Percentiles rank a stretch among this genome's conserved stretches.
Conservation (phyloP, 371 early-diverging fungal species). For the Rhizopus stolonifer region DNA sequence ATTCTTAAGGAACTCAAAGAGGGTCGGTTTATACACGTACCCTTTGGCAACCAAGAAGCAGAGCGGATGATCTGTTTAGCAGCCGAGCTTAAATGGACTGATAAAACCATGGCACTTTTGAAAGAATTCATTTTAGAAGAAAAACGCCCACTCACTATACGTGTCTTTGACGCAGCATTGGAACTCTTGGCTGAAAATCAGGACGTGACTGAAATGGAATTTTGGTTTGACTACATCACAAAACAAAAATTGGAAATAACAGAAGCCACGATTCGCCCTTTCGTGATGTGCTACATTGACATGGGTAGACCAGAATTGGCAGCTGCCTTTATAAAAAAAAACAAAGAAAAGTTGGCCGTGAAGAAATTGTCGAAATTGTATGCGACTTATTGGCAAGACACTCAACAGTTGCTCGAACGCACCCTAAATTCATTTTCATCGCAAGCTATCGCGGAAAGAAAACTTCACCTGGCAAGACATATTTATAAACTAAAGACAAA, state of each 20-base stretch:
- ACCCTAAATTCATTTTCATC: conserved; percentile 23
- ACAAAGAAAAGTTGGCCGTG: conserved; percentile 6
- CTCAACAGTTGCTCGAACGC: conserved; percentile 15
- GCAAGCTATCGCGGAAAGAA: conserved; percentile 17
- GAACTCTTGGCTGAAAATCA: conserved; percentile 18
- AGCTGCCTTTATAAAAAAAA: conserved; percentile 3
- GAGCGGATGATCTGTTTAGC: conserved; percentile 21
- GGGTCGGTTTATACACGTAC: conserved; percentile 9
- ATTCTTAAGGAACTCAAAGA: conserved; percentile 20
- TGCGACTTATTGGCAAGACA: not conserved
- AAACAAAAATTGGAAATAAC: not conserved
- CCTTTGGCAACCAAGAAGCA: conserved; percentile 9
- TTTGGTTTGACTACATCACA: conserved; percentile 25
- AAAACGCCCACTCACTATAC: conserved; percentile 11
- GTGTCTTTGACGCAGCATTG: conserved; percentile 30
- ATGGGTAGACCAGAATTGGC: conserved; percentile 18
- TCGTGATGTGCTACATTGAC: conserved; percentile 19
- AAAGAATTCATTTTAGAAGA: conserved; percentile 3
- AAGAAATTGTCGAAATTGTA: conserved; percentile 4
- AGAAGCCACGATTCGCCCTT: conserved; percentile 8
- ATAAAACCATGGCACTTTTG: conserved; percentile 18
- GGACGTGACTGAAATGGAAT: conserved; percentile 13
- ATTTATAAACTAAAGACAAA: conserved; percentile 22
- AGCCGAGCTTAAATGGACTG: conserved; percentile 6
- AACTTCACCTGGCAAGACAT: conserved; percentile 19